Conservation (phyloP, 1,139 yeast genomes). For the Yamadazyma epiphylla region DNA sequence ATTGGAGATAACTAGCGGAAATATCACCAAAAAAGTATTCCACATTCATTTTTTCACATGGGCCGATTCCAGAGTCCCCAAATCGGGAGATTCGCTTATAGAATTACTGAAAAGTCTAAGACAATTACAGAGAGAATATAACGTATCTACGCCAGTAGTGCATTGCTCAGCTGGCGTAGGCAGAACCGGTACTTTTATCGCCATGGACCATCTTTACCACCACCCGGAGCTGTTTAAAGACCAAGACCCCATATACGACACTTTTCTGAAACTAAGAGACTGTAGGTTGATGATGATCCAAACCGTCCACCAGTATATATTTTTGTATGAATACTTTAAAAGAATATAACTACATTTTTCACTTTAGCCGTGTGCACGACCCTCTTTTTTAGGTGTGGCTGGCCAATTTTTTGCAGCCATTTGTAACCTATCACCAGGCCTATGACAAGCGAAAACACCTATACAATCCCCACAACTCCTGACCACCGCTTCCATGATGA, state of each 20-base stretch:
- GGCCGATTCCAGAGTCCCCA: conserved; percentile 54
- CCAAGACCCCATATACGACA: conserved; percentile 24
- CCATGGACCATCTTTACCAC: conserved; percentile 54
- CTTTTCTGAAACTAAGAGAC: conserved; percentile 45
- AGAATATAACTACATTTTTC: too few relatives aligned
- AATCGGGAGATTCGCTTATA: conserved; percentile 36
- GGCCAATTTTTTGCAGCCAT: neutral
- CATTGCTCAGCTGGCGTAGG: conserved; percentile 91
- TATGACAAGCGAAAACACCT: too few relatives aligned
- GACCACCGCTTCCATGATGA: too few relatives aligned
- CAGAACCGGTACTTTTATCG: conserved; percentile 74
- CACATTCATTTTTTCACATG: conserved; percentile 55
- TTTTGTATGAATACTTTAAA: conserved; percentile 33
- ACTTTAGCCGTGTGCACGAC: too few relatives aligned
- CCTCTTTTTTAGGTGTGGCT: neutral
- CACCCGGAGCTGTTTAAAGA: conserved; percentile 6
- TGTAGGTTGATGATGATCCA: conserved; percentile 70
- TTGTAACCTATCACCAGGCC: too few relatives aligned
- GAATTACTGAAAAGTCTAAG: conserved; percentile 23
- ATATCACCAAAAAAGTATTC: conserved; percentile 35
- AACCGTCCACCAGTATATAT: conserved; percentile 51
- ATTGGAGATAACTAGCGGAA: conserved; percentile 19
- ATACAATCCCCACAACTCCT: too few relatives aligned
- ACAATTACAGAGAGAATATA: conserved; percentile 6
- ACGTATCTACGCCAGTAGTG: conserved; percentile 38